Conservation (phyloP, 306 rosid genomes). For the Lathyrus sativus region DNA sequence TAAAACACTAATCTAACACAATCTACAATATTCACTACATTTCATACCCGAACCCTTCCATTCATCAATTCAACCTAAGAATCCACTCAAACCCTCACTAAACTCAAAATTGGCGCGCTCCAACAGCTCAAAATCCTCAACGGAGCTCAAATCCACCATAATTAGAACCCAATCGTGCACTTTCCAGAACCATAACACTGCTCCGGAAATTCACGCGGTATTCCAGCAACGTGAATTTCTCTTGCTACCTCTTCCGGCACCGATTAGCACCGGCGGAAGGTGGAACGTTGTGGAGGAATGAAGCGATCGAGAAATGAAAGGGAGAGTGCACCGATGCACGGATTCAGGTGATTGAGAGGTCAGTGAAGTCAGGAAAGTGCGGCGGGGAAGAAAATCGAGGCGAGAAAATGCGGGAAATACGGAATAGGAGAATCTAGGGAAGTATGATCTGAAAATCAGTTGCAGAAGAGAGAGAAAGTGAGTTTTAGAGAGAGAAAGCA, state of each 20-base stretch:
- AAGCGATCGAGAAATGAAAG: conserved; percentile 45
- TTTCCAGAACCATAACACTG: conserved; percentile 33
- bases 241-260: neutral
- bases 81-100: conserved; percentile 36
- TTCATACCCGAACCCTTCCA: conserved; percentile 72
- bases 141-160: conserved; percentile 62
- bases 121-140: conserved; percentile 48
- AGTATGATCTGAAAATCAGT: conserved; percentile 69
- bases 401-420: conserved; percentile 57
- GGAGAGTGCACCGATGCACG: conserved; percentile 40
- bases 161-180: conserved; percentile 44
- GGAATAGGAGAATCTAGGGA: conserved; percentile 58
- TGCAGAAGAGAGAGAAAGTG: conserved; percentile 55
- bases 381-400: conserved; percentile 48
- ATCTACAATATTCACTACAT: conserved; percentile 56
- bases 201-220: conserved; percentile 40
- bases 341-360: conserved; percentile 54
- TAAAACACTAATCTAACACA: conserved; percentile 47
- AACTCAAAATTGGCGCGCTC: conserved; percentile 44
- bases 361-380: conserved; percentile 44
- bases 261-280: conserved; percentile 19
- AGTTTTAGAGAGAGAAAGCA: conserved; percentile 31
- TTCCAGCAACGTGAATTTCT: neutral
- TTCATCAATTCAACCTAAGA: conserved; percentile 50
- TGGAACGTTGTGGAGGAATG: conserved; percentile 37